Conservation (phyloP, 352 stramenopile genomes). For the Phytophthora agathidicida region DNA sequence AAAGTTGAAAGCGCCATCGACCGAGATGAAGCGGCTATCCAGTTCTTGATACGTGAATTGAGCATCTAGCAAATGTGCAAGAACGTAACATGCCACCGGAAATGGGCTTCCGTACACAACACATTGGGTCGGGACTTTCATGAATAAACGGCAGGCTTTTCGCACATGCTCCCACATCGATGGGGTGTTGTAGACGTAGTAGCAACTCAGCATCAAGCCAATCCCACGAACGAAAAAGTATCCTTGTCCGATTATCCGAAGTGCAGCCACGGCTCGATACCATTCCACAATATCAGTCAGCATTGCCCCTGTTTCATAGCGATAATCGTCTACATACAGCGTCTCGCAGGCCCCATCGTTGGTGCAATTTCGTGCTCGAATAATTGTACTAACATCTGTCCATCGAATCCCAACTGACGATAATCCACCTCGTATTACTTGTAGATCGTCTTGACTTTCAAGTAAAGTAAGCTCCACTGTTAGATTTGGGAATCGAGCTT, state of each 20-base stretch:
- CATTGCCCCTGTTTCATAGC: constrained; percentile 37
- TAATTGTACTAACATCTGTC: constrained; percentile 29
- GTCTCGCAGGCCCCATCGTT: constrained; percentile 28
- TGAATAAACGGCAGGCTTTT: constrained; percentile 30
- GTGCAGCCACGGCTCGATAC: constrained; percentile 27
- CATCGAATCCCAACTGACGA: constrained; percentile 12
- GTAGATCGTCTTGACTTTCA: constrained; percentile 28
- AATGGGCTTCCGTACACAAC: constrained; percentile 57
- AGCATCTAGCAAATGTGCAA: constrained; percentile 55
- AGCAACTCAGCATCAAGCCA: constrained; percentile 30
- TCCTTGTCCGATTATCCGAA: constrained; percentile 35
- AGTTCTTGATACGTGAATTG: constrained; percentile 42
- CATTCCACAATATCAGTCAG: constrained; percentile 29
- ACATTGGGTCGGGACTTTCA: constrained; percentile 50
- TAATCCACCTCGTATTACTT: constrained; percentile 15
- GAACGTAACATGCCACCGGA: constrained; percentile 46
- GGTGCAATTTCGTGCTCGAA: constrained; percentile 27
- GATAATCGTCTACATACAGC: constrained; percentile 49
- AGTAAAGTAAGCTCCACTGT: constrained; percentile 30
- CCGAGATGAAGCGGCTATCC: constrained; percentile 32
- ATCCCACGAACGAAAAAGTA: constrained; percentile 45
- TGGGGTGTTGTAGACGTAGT: constrained; percentile 5
- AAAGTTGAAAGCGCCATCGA: constrained; percentile 30
- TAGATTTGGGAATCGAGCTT: constrained; percentile 10
- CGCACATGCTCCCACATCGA: not conserved